phyloP scores from a whole-genome alignment of 257 asterid species.

The Lavandula angustifolia region DNA sequence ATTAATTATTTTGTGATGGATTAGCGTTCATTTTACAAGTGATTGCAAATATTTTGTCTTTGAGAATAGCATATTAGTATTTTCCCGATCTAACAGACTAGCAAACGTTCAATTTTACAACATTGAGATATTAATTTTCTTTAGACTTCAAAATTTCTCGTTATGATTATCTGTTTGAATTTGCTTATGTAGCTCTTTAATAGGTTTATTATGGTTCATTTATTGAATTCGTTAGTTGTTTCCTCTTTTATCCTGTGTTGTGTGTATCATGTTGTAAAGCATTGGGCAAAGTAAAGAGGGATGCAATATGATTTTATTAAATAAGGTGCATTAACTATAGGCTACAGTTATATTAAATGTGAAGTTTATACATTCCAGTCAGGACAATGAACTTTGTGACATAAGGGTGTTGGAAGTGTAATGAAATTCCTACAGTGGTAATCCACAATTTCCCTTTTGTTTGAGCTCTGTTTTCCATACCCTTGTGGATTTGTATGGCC shows the following conservation, averaged over 20 bases:
- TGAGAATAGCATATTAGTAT: too few species aligned
- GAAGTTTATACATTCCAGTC: neutral
- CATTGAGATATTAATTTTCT: too few species aligned
- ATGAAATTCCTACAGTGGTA: neutral
- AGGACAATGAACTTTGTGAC: neutral
- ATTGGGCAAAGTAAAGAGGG: neutral
- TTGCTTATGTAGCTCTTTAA: neutral
- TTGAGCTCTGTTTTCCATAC: neutral
- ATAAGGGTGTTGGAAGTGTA: neutral
- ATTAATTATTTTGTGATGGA: neutral
- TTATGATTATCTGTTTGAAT: neutral
- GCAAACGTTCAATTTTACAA: neutral
- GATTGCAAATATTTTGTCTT: neutral
- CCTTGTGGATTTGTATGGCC: neutral
- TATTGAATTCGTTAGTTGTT: neutral
- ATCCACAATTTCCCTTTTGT: neutral
- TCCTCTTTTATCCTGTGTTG: neutral
- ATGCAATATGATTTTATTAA: neutral
- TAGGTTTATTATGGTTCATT: neutral
- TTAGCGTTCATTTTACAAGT: neutral
- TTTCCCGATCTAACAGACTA: too few species aligned
- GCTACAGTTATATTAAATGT: neutral
- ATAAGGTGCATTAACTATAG: neutral
- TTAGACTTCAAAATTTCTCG: neutral
- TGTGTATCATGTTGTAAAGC: neutral